Percentiles rank a stretch among this genome's conserved stretches.
These are phyloP conservation scores for Malus hybrid DNA, from an alignment of 331 rosid species.

Conservation along the genomic window DNA sequence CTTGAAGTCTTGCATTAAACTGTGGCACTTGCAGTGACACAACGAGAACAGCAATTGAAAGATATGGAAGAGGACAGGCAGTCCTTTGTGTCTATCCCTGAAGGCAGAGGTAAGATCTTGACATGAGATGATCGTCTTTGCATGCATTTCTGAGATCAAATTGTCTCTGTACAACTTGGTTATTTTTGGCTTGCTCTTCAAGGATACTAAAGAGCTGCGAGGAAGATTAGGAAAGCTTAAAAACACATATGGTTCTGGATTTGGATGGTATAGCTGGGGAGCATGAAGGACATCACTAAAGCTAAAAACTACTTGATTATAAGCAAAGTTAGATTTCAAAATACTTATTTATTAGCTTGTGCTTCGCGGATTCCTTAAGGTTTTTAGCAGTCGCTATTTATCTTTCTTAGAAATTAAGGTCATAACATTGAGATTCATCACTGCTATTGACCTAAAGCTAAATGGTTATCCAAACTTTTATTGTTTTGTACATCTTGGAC, in stretches of 20 bases:
- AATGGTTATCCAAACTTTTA: too few species aligned
- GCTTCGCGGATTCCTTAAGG: too few species aligned
- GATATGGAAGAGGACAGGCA: slow-evolving; percentile 97
- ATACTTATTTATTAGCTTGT: too few species aligned
- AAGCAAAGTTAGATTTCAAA: too few species aligned
- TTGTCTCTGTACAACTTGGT: neutral
- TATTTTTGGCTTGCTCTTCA: slow-evolving; percentile 22
- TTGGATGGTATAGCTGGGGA: slow-evolving; percentile 70
- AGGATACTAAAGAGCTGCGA: slow-evolving; percentile 92
- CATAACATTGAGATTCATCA: too few species aligned
- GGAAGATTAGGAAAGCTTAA: slow-evolving; percentile 64
- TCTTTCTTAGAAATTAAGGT: too few species aligned
- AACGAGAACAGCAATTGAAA: slow-evolving; percentile 84
- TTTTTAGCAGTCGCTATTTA: too few species aligned
- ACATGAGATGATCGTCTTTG: neutral
- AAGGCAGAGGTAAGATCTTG: slow-evolving; percentile 59
- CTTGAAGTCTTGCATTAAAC: slow-evolving; percentile 95
- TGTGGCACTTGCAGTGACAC: slow-evolving; percentile 82
- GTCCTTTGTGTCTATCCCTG: slow-evolving; percentile 79
- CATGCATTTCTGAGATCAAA: neutral
- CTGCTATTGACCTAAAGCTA: too few species aligned
- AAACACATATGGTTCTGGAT: slow-evolving; percentile 78
- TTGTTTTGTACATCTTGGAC: too few species aligned
- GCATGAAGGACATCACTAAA: too few species aligned
- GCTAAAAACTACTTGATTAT: too few species aligned